Percentiles rank a stretch among this genome's conserved stretches.
These are phyloP conservation scores for Rhodotorula taiwanensis DNA, from an alignment of 768 basidiomycete species.

Conservation along the genomic window DNA sequence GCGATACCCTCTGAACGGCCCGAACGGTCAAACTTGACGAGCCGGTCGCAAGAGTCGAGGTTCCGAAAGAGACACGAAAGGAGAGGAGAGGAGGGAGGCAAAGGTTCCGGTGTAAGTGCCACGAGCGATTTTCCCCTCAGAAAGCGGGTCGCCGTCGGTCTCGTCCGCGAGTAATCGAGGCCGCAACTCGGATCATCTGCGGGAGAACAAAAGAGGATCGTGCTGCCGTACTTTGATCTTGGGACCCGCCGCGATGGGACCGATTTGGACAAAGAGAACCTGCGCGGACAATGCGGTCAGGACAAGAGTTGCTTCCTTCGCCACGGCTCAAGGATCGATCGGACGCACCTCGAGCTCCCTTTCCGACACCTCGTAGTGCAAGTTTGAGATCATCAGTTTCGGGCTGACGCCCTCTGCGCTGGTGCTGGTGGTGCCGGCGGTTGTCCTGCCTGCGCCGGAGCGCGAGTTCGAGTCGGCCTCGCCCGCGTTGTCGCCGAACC, in stretches of 20 bases:
- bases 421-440: neutral
- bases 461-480: neutral
- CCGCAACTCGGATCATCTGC: neutral
- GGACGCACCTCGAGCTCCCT: constrained; percentile 38
- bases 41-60: too few relatives aligned
- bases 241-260: constrained; percentile 33
- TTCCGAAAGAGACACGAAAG: neutral
- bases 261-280: constrained; percentile 40
- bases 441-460: neutral
- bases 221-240: constrained; percentile 40
- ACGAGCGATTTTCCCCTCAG: too few relatives aligned
- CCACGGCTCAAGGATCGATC: too few relatives aligned
- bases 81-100: too few relatives aligned
- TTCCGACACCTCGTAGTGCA: constrained; percentile 42
- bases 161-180: too few relatives aligned
- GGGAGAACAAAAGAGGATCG: neutral
- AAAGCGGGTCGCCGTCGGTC: too few relatives aligned
- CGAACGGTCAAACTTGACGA: constrained; percentile 39
- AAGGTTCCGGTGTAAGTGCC: too few relatives aligned
- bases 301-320: too few relatives aligned
- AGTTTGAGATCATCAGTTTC: constrained; percentile 34
- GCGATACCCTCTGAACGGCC: constrained; percentile 40
- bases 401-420: neutral
- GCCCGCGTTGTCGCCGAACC: constrained; percentile 4
- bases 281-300: neutral